Evolutionary conservation across 1,139 yeast genomes (phyloP).

Genomic region (Eremothecium gossypii): DNA sequence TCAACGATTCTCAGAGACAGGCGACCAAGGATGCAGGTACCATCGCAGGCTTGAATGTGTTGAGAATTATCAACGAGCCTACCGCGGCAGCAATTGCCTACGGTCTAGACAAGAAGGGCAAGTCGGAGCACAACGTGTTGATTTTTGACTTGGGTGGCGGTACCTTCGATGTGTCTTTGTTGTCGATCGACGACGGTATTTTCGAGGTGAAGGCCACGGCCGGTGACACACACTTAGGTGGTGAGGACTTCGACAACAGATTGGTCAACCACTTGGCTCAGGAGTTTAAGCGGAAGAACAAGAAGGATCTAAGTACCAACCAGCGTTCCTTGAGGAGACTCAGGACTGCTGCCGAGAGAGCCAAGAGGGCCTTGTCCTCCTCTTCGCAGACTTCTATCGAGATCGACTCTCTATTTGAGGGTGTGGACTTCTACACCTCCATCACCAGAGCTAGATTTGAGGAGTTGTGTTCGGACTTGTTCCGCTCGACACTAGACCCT

Average conservation of each 20-base stretch:
- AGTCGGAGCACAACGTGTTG: conserved; percentile 74
- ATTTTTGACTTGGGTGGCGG: conserved; percentile 98
- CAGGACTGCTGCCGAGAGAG: conserved; percentile 86
- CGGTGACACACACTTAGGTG: conserved; percentile 98
- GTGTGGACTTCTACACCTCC: conserved; percentile 71
- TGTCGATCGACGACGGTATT: conserved; percentile 91
- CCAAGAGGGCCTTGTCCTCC: conserved; percentile 78
- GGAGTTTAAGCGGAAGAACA: conserved; percentile 77
- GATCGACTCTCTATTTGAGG: conserved; percentile 72
- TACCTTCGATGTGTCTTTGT: conserved; percentile 91
- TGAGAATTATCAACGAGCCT: conserved; percentile 95
- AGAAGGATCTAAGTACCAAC: conserved; percentile 59
- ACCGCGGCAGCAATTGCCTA: conserved; percentile 98
- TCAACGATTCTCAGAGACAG: conserved; percentile 97
- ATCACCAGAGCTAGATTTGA: conserved; percentile 86
- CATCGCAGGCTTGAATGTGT: conserved; percentile 88
- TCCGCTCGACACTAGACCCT: conserved; percentile 75
- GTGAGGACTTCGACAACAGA: conserved; percentile 84
- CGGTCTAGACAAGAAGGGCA: conserved; percentile 83
- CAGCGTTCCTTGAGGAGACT: conserved; percentile 79
- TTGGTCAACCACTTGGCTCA: conserved; percentile 64
- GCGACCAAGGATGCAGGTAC: conserved; percentile 98
- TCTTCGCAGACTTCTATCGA: conserved; percentile 78
- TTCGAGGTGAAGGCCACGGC: conserved; percentile 96
- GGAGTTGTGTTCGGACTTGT: conserved; percentile 72